Evolutionary conservation across 768 basidiomycete genomes (phyloP).

Genomic region (Suillus lakei): DNA sequence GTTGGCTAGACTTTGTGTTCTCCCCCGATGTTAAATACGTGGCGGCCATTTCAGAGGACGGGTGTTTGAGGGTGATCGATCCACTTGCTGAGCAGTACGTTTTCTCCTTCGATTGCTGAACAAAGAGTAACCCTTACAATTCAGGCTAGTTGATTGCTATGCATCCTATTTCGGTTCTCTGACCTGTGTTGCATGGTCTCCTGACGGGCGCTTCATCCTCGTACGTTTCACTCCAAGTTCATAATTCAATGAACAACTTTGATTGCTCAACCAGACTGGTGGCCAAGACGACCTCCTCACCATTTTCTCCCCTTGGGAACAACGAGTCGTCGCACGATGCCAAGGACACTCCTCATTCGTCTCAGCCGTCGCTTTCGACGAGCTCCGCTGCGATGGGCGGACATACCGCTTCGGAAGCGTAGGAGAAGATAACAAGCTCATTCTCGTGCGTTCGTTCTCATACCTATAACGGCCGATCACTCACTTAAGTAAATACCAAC

Average conservation of each 20-base stretch:
- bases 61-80: slow-evolving; percentile 89
- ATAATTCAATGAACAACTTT: slow-evolving; percentile 1
- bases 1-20: slow-evolving; percentile 78
- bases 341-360: slow-evolving; percentile 98
- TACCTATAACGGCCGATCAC: too few species aligned
- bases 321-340: slow-evolving; percentile 92
- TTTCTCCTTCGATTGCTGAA: slow-evolving; percentile 4
- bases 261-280: slow-evolving; percentile 64
- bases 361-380: slow-evolving; percentile 87
- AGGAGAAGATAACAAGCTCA: slow-evolving; percentile 95
- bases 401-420: slow-evolving; percentile 96
- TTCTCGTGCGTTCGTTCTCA: slow-evolving; percentile 59
- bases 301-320: slow-evolving; percentile 94
- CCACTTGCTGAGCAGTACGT: slow-evolving; percentile 83
- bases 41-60: slow-evolving; percentile 91
- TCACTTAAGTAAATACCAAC: slow-evolving; percentile 8
- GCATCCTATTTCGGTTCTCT: slow-evolving; percentile 94
- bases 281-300: slow-evolving; percentile 97
- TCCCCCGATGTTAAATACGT: slow-evolving; percentile 92
- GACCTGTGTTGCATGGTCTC: slow-evolving; percentile 92
- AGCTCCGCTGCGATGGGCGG: slow-evolving; percentile 83
- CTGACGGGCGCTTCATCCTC: slow-evolving; percentile 91
- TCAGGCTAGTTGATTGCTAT: slow-evolving; percentile 90
- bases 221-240: slow-evolving; percentile 40
- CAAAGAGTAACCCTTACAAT: not conserved